Base-by-base conservation (phyloP, 1,139 yeast genomes). In the Yamadazyma epiphylla region DNA sequence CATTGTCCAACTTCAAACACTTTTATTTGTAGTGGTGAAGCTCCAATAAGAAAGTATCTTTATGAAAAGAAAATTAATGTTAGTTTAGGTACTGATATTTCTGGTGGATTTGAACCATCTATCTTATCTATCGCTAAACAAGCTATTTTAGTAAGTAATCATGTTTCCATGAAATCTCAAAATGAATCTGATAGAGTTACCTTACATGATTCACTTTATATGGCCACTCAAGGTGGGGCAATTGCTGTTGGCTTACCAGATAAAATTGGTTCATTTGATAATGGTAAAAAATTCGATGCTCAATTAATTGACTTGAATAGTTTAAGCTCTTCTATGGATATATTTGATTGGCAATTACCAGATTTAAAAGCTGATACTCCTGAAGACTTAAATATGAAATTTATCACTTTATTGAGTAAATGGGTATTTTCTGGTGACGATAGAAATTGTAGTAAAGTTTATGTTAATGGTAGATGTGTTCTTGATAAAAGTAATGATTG, bases 391-490 rank as follows among this genome's bases (percentile, higher is more conserved):
- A 63, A 64, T 33, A 63, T 74, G 50, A 63, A 60, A 15, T 22
- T 36, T 13, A 22, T 31, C 14, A 75, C 82, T 51, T 51, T 85
- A 31, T 56, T 89, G 5, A 86, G 86, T 32, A 88, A 87, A 53
- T 91, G 98, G 98, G 64, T 89, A n/a, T 91, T 87, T 52, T 75
- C 79, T 37, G 98, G 97, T 20, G 98, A 91, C 56, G 96, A 91
- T 54, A 70, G 98, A 49, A 91, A 91, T 53, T 80, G 94, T 25
- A 50, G 61, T 10, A 67, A 65, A 33, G 96, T 91, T 10, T 91
- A 87, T 86, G 89, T 89, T 22, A 76, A 78, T 46, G 98, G 98
- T 4, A 60, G 73, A 39, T 46, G 60, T 27, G 82, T 80, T 10
- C 60, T 74, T 6, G 62, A 68, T 37, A 76, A 74, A 26, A 26